Conservation (phyloP, 768 basidiomycete species). For the Boletus fagicola region DNA sequence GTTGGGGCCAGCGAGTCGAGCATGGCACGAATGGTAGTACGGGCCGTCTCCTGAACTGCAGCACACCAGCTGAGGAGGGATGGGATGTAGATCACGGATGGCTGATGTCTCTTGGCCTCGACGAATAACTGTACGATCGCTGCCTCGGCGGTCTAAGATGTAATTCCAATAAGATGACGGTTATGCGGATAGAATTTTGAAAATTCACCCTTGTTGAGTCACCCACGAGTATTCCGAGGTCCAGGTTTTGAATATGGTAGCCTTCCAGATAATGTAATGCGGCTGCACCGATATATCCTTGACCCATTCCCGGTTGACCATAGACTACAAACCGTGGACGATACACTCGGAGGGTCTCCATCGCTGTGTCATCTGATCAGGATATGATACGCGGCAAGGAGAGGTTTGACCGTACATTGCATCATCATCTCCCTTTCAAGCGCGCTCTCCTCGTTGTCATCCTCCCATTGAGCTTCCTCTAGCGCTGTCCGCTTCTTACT, state of each 20-base stretch:
- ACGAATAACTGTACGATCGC: slow-evolving; percentile 93
- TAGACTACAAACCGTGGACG: slow-evolving; percentile 84
- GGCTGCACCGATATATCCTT: slow-evolving; percentile 85
- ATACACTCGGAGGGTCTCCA: slow-evolving; percentile 89
- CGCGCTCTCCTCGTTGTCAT: slow-evolving; percentile 74
- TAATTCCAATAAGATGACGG: slow-evolving; percentile 1
- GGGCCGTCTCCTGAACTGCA: slow-evolving; percentile 78
- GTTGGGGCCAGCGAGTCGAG: slow-evolving; percentile 88
- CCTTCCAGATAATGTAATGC: slow-evolving; percentile 93
- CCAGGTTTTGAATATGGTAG: slow-evolving; percentile 91
- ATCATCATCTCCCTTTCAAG: slow-evolving; percentile 86
- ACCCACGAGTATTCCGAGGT: slow-evolving; percentile 82
- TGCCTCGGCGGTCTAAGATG: slow-evolving; percentile 76
- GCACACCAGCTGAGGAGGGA: slow-evolving; percentile 83
- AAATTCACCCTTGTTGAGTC: slow-evolving; percentile 81
- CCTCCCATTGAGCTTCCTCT: slow-evolving; percentile 95
- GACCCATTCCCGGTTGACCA: slow-evolving; percentile 87
- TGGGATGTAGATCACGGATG: slow-evolving; percentile 93
- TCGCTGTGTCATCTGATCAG: slow-evolving; percentile 48
- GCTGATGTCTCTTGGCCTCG: slow-evolving; percentile 96
- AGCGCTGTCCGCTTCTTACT: slow-evolving; percentile 80
- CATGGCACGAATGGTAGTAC: slow-evolving; percentile 85
- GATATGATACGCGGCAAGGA: background rate
- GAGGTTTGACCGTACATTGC: slow-evolving; percentile 56
- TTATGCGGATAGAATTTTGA: background rate